Conservation (phyloP, 139 green algal genomes). For the Microglena sp. region DNA sequence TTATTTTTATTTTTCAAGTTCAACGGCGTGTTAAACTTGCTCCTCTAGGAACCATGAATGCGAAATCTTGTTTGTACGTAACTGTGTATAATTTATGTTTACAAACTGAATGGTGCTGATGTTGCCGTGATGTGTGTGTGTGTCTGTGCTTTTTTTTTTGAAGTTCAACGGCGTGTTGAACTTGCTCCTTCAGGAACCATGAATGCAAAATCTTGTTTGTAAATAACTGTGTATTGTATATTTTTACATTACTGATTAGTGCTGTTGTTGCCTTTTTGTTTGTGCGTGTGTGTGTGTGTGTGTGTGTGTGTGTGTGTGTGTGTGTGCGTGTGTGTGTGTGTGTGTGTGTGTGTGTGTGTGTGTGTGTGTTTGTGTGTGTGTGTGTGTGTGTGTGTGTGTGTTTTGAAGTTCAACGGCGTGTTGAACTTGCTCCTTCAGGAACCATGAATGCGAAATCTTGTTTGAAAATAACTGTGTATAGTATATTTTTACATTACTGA, state of each 20-base stretch:
- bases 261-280: not conserved
- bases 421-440: not conserved
- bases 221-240: not conserved
- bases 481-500: too few species aligned
- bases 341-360: not conserved
- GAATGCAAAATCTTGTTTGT: not conserved
- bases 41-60: too few species aligned
- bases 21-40: not conserved
- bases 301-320: not conserved
- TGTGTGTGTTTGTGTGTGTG: not conserved
- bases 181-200: not conserved
- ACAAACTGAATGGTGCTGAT: too few species aligned
- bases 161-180: not conserved
- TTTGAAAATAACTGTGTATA: not conserved
- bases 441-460: not conserved
- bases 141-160: not conserved
- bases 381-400: constrained; percentile 1
- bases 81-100: not conserved
- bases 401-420: too few species aligned
- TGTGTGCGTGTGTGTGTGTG: not conserved
- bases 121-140: not conserved
- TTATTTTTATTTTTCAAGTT: not conserved
- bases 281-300: not conserved
- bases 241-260: too few species aligned
- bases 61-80: not conserved